A percentile compares a stretch with the other conserved stretches of the same genome.
These are phyloP conservation scores for Plantago coronopus DNA, from an alignment of 305 asterid species.

Conservation along the genomic window DNA sequence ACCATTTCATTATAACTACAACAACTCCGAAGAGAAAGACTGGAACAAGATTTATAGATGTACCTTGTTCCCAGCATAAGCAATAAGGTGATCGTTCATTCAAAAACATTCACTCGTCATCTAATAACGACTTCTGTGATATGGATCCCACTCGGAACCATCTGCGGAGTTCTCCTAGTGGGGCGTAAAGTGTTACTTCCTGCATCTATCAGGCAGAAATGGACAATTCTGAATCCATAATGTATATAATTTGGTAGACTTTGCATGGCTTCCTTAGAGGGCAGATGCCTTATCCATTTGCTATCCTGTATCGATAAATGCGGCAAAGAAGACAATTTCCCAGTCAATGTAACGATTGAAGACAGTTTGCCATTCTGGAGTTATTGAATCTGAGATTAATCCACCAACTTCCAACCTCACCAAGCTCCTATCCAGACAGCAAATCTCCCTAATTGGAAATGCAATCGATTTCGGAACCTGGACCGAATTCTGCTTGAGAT, in stretches of 20 bases:
- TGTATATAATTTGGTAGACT: background rate
- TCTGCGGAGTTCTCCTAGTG: no score
- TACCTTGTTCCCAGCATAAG: no score
- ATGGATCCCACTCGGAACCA: no score
- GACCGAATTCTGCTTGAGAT: no score
- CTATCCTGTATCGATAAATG: background rate
- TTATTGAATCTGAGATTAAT: conserved; percentile 7
- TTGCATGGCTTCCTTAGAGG: background rate
- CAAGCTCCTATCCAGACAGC: background rate
- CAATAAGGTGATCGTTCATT: no score
- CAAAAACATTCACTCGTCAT: no score
- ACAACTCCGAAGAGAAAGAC: no score
- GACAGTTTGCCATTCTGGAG: no score
- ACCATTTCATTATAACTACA: no score
- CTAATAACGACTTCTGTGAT: no score
- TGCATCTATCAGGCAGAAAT: background rate
- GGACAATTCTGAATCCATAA: background rate
- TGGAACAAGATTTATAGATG: no score
- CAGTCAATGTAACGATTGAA: background rate
- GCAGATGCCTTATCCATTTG: background rate
- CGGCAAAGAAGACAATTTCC: background rate
- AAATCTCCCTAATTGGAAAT: background rate
- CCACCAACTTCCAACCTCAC: background rate
- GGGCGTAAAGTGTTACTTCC: no score
- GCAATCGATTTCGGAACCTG: background rate